Evolutionary conservation across 768 basidiomycete genomes (phyloP), one percentile per base, ranked within the genome.

Genomic region (Neoboletus subvelutipes): DNA sequence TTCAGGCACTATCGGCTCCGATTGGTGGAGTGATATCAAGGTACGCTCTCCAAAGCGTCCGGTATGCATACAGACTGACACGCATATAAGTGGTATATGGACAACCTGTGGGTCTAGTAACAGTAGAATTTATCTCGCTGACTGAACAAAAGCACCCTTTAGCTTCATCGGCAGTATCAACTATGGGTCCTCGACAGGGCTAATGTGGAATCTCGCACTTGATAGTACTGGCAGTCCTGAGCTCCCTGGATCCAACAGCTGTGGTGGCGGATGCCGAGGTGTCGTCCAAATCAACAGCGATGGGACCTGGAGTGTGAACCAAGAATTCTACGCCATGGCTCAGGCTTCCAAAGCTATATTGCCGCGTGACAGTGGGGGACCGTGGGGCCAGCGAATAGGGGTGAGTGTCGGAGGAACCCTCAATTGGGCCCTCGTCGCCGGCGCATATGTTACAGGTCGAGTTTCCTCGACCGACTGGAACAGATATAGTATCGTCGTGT

Each of bases 21-120:
- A 90, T 65, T 91, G 88, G 88, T 92, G 89, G 89, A 75, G 73
- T 47, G 87, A 90, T 62, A 84, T 90, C 70, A 90, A 90, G 79
- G 87, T 84, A 58, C 6, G 71, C 50, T 31, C 10, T 48, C 18
- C 17, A 7, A 33, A 7, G 24, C 3, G 6, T 18, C 31, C 2
- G 5, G 7, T 33, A 5, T 33, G n/a, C 22, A 37, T 43, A 36
- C 17, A 33, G 39, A 42, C 51, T 71, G 40, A 71, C 50, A 15
- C 41, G 17, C 24, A 39, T 28, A 4, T 40, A 54, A 85, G 84
- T 88, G 86, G 86, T 83, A 86, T 58, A 82, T 86, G 79, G 78
- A 84, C 57, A 85, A 86, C 62, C 70, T 88, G 83, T 87, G 56
- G 48, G 80, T 60, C 17, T 26, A 31, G 17, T 15, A 28, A 18